Base-by-base conservation (phyloP, 2,329 filamentous ascomycete species). In the Ophiostoma montium region DNA sequence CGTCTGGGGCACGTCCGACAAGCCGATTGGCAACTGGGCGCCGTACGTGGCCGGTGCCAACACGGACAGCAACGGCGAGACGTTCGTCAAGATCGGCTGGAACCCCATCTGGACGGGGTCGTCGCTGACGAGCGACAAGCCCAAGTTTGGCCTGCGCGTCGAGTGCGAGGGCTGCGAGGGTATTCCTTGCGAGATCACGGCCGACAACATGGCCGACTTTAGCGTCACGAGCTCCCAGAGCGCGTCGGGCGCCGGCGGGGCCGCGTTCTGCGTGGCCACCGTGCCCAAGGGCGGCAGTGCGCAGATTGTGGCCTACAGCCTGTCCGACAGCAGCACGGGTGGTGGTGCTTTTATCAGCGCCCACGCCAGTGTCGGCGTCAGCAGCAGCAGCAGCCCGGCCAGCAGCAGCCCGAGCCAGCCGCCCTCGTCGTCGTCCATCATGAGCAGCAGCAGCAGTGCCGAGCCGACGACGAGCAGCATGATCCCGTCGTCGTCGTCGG, bases 11-110 rank as follows among this genome's bases (percentile, higher is more conserved):
- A 74, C 74, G 41, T 69, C 69, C 9, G 67, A 68, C 36, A 70
- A 79, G 54, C 71, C 82, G 1, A 64, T 78, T 56, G 85, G 84
- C 46, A 89, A 89, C 67, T 89, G 85, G 85, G 70, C 75, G 46
- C 79, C 83, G 2, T 90, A 80, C 59, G 84, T 88, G 54, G 80
- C 81, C 13, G 85, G 85, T 51, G 80, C 82, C 50, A 89, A 89
- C 64, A 80, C 78, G 15, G 78, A 80, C 56, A 57, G 59, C 43
- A 70, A 64, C 47, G 85, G 84, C 46, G 65, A 75, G 53, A 87
- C 84, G 1, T 89, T 75, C 60, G 72, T 86, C 57, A 88, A 86
- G 67, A 69, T 89, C 47, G 84, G 79, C 49, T 84, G 80, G 73
- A 89, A 89, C 63, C 85, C 85, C 21, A 82, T 86, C 53, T 89